Evolutionary conservation across 768 basidiomycete genomes (phyloP), one percentile per base, ranked within the genome.

Genomic region (Collybia nuda): DNA sequence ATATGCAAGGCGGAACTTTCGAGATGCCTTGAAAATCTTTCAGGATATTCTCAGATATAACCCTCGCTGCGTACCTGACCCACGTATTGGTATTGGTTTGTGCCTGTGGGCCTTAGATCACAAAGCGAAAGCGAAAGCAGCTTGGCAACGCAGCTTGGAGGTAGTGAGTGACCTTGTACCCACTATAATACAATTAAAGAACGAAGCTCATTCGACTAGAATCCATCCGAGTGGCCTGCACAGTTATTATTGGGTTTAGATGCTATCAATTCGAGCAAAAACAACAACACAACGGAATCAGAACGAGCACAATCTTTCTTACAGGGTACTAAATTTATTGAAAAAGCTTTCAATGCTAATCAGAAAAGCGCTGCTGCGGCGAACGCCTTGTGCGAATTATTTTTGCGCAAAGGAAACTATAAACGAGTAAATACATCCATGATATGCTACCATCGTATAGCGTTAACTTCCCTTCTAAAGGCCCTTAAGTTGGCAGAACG

Each of bases 401-500:
- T 93, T 58, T 67, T 94, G 18, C 78, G 83, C 40, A 90, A 88
- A 62, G 83, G 83, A 2, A 81, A 85, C 44, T 70, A 78, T 40
- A 72, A 78, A 52, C 77, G 80, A 55, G 92, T 86, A 53, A 35
- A 75, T 65, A 3, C 9, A n/a, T 35, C 17, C 24, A 7, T 26
- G 24, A 26, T 26, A 3, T 26, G 24, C 24, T 26, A 45, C 19
- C 38, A 1, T 17, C 38, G 4, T 43, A 29, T 21, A 6, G 12
- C 37, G 42, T 21, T 41, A 47, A 54, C 44, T 51, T 39, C 46
- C 17, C 18, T 47, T 17, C 23, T 40, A 1, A 48, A 93, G 85
- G 92, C 93, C 0, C 66, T 96, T 39, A 99, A 98, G 73, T 74
- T 98, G 17, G 94, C 93, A 19, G 97, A 98, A 61, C 82, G 94